phyloP scores from a whole-genome alignment of 352 stramenopile species.

The Phytophthora podocarpi region DNA sequence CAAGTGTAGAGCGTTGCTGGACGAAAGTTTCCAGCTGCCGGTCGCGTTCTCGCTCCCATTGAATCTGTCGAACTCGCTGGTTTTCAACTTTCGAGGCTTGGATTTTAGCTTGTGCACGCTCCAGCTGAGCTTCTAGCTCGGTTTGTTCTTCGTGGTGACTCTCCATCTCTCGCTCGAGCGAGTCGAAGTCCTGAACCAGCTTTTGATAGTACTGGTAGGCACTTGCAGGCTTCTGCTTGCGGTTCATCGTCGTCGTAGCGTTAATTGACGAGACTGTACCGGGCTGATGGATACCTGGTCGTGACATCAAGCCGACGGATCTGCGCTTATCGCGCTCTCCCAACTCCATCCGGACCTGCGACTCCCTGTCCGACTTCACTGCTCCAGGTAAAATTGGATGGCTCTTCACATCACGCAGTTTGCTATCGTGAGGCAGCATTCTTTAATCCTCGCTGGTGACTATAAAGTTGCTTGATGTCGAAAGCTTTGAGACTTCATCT shows the following conservation, averaged over 20 bases:
- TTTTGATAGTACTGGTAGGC: conserved; percentile 65
- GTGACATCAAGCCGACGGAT: neutral
- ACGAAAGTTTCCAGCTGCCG: conserved; percentile 41
- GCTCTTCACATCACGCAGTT: conserved; percentile 3
- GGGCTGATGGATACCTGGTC: neutral
- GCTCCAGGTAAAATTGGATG: conserved; percentile 23
- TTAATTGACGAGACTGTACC: too few species aligned
- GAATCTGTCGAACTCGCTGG: conserved; percentile 19
- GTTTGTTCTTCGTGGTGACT: conserved; percentile 26
- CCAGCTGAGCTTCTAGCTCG: conserved; percentile 34
- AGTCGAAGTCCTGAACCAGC: conserved; percentile 51
- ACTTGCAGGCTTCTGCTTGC: conserved; percentile 25
- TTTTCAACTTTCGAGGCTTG: conserved; percentile 16
- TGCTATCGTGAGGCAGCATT: neutral
- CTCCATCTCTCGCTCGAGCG: conserved; percentile 51
- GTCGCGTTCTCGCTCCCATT: conserved; percentile 53
- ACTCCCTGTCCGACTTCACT: neutral
- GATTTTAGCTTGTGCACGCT: conserved; percentile 22
- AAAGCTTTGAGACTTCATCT: neutral
- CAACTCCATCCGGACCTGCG: conserved; percentile 8
- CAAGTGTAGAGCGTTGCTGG: conserved; percentile 21
- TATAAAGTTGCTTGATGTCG: neutral
- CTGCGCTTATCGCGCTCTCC: conserved; percentile 1
- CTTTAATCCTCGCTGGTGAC: conserved; percentile 2
- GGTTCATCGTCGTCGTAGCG: neutral